phyloP scores from a whole-genome alignment of 495 filamentous ascomycete species.

The Lasiosphaeria hispida region DNA sequence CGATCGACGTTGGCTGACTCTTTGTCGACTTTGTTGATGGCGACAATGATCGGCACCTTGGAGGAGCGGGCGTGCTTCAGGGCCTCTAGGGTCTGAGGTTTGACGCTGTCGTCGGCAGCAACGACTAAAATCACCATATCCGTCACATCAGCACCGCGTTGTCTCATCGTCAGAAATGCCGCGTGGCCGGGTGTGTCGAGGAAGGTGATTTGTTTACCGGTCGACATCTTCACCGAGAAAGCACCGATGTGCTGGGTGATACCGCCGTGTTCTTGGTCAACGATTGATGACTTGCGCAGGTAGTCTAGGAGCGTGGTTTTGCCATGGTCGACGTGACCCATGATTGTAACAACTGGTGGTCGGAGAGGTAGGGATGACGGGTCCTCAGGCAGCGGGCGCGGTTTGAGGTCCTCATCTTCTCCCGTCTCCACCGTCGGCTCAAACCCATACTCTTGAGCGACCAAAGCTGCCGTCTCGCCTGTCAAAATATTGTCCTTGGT shows the following conservation, averaged over 20 bases:
- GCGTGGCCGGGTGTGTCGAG: conserved; percentile 96
- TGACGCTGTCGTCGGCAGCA: conserved; percentile 96
- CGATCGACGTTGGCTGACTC: conserved; percentile 70
- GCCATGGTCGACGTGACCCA: conserved; percentile 99
- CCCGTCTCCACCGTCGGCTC: conserved; percentile 78
- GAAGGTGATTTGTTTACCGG: conserved; percentile 89
- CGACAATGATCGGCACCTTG: conserved; percentile 92
- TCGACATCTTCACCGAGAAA: conserved; percentile 87
- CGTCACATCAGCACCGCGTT: conserved; percentile 91
- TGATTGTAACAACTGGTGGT: conserved; percentile 96
- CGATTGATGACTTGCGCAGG: conserved; percentile 88
- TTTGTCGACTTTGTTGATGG: conserved; percentile 98
- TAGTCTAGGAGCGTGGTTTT: conserved; percentile 97
- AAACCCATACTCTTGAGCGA: conserved; percentile 90
- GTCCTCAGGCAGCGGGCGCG: conserved; percentile 70
- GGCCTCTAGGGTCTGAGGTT: conserved; percentile 94
- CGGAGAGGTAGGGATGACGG: conserved; percentile 65
- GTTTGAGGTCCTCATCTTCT: conserved; percentile 66
- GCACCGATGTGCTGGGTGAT: conserved; percentile 99
- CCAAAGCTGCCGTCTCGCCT: conserved; percentile 82
- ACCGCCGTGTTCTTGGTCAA: conserved; percentile 86
- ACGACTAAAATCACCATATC: conserved; percentile 97
- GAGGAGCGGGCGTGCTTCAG: conserved; percentile 91
- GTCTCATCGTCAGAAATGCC: conserved; percentile 93
- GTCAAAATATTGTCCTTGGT: conserved; percentile 78